Conservation (phyloP, 2,329 filamentous ascomycete genomes). For the Curvularia verruculosa region DNA sequence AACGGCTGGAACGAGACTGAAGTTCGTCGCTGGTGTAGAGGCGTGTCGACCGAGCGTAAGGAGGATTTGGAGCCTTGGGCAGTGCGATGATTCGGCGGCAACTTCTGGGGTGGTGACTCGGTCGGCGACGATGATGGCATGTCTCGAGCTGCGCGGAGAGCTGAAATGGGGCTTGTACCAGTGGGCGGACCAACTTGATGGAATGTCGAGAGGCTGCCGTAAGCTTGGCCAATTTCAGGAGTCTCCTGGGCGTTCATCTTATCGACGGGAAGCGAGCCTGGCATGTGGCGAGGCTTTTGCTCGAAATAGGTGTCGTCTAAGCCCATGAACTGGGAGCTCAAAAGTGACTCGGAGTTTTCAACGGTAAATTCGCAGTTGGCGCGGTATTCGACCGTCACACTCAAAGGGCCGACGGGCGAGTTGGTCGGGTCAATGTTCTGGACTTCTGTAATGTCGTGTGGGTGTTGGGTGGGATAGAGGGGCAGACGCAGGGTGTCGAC, state of each 20-base stretch:
- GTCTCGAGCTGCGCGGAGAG: conserved; percentile 72
- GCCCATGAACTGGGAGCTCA: conserved; percentile 93
- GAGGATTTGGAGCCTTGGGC: conserved; percentile 58
- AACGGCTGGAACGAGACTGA: conserved; percentile 95
- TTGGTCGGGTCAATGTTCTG: conserved; percentile 81
- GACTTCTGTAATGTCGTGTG: conserved; percentile 68
- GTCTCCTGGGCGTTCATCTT: conserved; percentile 56
- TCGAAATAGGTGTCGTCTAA: conserved; percentile 86
- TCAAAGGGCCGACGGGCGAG: conserved; percentile 83
- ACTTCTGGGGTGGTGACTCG: conserved; percentile 58
- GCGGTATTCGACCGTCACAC: conserved; percentile 81
- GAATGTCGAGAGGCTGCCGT: conserved; percentile 89
- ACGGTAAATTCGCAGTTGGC: conserved; percentile 89
- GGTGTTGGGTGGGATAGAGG: conserved; percentile 61
- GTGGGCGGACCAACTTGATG: conserved; percentile 74
- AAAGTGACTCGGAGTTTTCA: conserved; percentile 85
- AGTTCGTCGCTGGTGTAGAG: conserved; percentile 67
- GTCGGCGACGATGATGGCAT: conserved; percentile 58
- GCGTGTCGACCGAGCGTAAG: conserved; percentile 58
- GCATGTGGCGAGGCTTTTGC: conserved; percentile 69
- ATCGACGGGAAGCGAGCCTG: conserved; percentile 76
- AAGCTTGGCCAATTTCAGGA: conserved; percentile 75
- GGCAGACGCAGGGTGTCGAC: conserved; percentile 75
- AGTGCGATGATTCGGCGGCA: conserved; percentile 54
- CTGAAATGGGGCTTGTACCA: conserved; percentile 86